Conservation (phyloP, 1,284 basidiomycete species). For the Hemileia vastatrix region DNA sequence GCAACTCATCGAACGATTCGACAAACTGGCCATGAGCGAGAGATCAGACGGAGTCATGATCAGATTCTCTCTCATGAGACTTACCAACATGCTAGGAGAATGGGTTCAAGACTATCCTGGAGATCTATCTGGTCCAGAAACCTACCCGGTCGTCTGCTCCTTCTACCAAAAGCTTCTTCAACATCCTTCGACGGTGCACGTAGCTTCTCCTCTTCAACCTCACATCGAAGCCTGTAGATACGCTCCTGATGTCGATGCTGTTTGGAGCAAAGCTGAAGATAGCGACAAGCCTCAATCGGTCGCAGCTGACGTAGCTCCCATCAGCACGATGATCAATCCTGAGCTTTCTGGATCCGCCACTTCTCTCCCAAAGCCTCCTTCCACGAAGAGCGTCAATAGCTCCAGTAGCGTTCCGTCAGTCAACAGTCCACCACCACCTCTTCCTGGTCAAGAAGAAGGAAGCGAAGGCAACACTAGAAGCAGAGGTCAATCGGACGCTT, state of each 20-base stretch:
- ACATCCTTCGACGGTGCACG: slow-evolving; percentile 30
- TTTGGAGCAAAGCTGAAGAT: slow-evolving; percentile 35
- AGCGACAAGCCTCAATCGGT: slow-evolving; percentile 27
- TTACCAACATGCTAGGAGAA: slow-evolving; percentile 29
- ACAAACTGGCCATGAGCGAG: slow-evolving; percentile 24
- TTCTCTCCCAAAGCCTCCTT: neutral
- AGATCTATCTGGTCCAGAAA: slow-evolving; percentile 34
- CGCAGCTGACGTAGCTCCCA: slow-evolving; percentile 25
- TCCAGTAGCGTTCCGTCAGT: neutral
- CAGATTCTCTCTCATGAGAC: no score
- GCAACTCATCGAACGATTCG: slow-evolving; percentile 32
- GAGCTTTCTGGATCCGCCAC: neutral
- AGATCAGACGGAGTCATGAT: slow-evolving; percentile 29
- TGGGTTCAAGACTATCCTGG: slow-evolving; percentile 36
- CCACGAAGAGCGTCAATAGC: neutral
- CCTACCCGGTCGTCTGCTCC: slow-evolving; percentile 27
- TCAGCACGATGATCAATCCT: slow-evolving; percentile 4
- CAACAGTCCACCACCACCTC: neutral
- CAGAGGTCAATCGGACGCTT: neutral
- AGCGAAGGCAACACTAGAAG: neutral
- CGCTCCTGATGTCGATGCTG: slow-evolving; percentile 33
- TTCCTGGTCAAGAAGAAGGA: neutral
- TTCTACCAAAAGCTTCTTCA: slow-evolving; percentile 31
- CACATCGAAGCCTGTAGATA: slow-evolving; percentile 24
- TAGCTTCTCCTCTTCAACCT: slow-evolving; percentile 31